phyloP scores from a whole-genome alignment of 495 filamentous ascomycete genomes.

The Evansstolkia leycettana region DNA sequence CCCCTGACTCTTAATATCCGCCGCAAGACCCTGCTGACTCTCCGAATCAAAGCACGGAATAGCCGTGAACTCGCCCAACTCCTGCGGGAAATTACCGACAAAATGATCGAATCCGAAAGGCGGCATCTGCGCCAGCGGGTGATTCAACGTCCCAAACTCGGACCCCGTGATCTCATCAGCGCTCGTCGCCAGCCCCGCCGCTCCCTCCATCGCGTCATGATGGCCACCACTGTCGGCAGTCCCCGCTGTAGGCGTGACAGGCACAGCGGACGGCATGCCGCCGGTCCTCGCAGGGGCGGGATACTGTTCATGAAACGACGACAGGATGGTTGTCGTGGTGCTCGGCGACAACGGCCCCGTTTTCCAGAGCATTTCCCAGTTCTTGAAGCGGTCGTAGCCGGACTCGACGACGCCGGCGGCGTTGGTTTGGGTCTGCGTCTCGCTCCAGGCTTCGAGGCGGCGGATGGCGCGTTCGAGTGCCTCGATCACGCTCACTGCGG shows the following conservation, averaged over 20 bases:
- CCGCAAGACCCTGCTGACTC: conserved; percentile 6
- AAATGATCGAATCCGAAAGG: conserved; percentile 35
- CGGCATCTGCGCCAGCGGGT: conserved; percentile 23
- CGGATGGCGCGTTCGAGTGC: conserved; percentile 35
- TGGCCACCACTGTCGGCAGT: conserved; percentile 7
- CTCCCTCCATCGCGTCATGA: conserved; percentile 4
- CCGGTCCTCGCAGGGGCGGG: conserved; percentile 7
- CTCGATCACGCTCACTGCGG: conserved; percentile 40
- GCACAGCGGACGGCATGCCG: conserved; percentile 10
- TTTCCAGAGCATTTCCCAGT: conserved; percentile 42
- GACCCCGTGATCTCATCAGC: conserved; percentile 7
- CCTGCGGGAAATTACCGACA: conserved; percentile 34
- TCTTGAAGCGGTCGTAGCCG: conserved; percentile 39
- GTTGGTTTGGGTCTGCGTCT: conserved; percentile 21
- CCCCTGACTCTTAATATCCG: conserved; percentile 16
- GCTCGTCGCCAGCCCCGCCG: conserved; percentile 10
- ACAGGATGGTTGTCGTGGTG: conserved; percentile 7
- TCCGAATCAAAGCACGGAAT: conserved; percentile 36
- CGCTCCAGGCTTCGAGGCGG: conserved; percentile 31
- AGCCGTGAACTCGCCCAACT: conserved; percentile 33
- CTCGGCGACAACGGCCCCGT: conserved; percentile 31
- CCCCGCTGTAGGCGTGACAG: conserved; percentile 9
- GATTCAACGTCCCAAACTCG: conserved; percentile 20
- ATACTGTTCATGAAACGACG: conserved; percentile 7
- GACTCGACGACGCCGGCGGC: conserved; percentile 23